Evolutionary conservation across 805 yeast genomes (phyloP).

Genomic region (Starmerella khaoyaiensis): DNA sequence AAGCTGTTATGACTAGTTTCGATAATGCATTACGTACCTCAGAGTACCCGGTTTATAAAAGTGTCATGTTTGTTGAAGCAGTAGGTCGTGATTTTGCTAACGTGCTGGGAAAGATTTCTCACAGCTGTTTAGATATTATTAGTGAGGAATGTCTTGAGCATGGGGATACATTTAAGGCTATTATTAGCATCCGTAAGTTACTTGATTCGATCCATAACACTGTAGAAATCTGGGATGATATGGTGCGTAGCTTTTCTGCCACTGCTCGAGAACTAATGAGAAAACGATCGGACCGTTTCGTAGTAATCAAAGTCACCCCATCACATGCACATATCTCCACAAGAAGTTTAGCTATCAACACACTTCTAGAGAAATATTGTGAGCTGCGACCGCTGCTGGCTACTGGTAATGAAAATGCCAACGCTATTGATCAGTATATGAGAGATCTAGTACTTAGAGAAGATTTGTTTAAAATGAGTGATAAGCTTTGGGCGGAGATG

Average conservation of each 20-base stretch:
- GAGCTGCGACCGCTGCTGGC: slow-evolving; percentile 17
- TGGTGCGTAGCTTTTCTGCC: slow-evolving; percentile 48
- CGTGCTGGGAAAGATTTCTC: slow-evolving; percentile 24
- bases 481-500: slow-evolving; percentile 31
- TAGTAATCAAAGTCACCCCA: slow-evolving; percentile 48
- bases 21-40: slow-evolving; percentile 44
- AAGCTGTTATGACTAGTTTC: slow-evolving; percentile 44
- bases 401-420: neutral
- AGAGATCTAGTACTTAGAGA: neutral
- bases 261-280: slow-evolving; percentile 63
- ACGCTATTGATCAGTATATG: slow-evolving; percentile 4
- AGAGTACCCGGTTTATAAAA: slow-evolving; percentile 41
- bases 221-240: slow-evolving; percentile 40
- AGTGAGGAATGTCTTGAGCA: slow-evolving; percentile 15
- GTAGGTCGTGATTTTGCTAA: slow-evolving; percentile 44
- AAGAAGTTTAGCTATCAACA: slow-evolving; percentile 33
- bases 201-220: slow-evolving; percentile 2
- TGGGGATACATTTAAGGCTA: neutral
- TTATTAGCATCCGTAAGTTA: neutral
- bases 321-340: slow-evolving; percentile 32
- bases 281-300: slow-evolving; percentile 57
- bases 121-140: slow-evolving; percentile 30
- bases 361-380: slow-evolving; percentile 40
- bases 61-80: slow-evolving; percentile 53
- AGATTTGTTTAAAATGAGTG: slow-evolving; percentile 2